Percentiles rank a stretch among this genome's conserved stretches.
Evolutionary conservation across 179 eudicot species (phyloP).

Genomic region (Beta corolliflora): DNA sequence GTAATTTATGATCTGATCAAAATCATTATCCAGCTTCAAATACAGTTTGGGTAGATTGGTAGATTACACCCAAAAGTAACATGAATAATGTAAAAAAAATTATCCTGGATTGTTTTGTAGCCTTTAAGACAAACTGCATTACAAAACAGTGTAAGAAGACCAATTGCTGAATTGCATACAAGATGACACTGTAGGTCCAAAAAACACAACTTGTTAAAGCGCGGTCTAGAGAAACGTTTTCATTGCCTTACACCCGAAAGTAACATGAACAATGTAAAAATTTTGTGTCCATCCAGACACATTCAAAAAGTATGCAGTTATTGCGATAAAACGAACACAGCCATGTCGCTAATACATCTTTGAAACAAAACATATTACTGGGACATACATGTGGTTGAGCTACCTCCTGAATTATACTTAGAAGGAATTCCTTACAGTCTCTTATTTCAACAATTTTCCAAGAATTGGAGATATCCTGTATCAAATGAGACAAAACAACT

Average conservation of each 20-base stretch:
- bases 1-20: no score
- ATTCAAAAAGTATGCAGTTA: constrained; percentile 13
- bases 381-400: constrained; percentile 24
- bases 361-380: constrained; percentile 19
- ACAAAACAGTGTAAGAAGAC: no score
- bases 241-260: constrained; percentile 20
- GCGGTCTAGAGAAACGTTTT: not conserved
- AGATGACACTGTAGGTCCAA: not conserved
- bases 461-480: constrained; percentile 28
- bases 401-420: constrained; percentile 23
- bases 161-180: no score
- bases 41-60: no score
- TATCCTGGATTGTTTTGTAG: no score
- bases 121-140: no score
- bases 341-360: constrained; percentile 21
- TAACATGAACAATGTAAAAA: constrained; percentile 8
- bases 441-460: constrained; percentile 26
- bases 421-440: constrained; percentile 19
- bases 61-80: not conserved
- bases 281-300: constrained; percentile 31
- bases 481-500: not conserved
- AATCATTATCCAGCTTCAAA: no score
- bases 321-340: constrained; percentile 23
- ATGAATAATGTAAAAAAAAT: constrained; percentile 7
- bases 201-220: constrained; percentile 1